Base-by-base conservation (phyloP, 129 eudicot species). In the Helianthus tuberosus region DNA sequence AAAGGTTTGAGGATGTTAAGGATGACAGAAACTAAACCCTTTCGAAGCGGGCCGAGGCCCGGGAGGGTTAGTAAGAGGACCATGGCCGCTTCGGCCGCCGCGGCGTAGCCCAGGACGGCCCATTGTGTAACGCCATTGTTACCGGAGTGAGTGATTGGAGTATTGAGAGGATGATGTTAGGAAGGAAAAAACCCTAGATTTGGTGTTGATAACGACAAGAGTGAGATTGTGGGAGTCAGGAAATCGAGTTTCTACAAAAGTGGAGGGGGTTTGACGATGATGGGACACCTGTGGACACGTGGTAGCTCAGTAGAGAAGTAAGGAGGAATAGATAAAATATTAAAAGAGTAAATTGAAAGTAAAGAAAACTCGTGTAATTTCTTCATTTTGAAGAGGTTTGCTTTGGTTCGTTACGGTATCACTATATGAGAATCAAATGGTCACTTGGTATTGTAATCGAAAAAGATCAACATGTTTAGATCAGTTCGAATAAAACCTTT, bases 61-160 rank as follows among this genome's bases (percentile, higher is more conserved):
- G 97, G 97, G 27, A 91, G n/a, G 20, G 97, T 88, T 17, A 91
- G 58, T 9, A 91, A 82, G 27, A 91, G 88, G 75, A 91, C 80
- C 96, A 91, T 86, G 3, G 78, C 73, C 6, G 97, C 97, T 59
- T 91, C 92, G 15, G 96, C 96, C 0, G 73, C 92, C 8, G 96
- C 96, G n/a, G 87, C 96, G 89, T 86, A 91, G 15, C 92, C 85
- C 16, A 91, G 83, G 0, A 88, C 85, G 9, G 86, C 90, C 97
- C 97, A 91, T 47, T 91, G 87, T 91, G 87, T 60, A 91, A 60
- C 60, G 97, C 97, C 97, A 91, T 91, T 75, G 82, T 23, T 29
- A 41, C 8, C 9, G 71, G 35, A 5, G 39, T n/a, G 35, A 5
- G 39, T 17, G 58, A 41, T 43, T 32, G n/a, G n/a, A n/a, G n/a